Evolutionary conservation across 345 rosid species (phyloP), one percentile per base, ranked within the genome.

Genomic region (Lumnitzera littorea): DNA sequence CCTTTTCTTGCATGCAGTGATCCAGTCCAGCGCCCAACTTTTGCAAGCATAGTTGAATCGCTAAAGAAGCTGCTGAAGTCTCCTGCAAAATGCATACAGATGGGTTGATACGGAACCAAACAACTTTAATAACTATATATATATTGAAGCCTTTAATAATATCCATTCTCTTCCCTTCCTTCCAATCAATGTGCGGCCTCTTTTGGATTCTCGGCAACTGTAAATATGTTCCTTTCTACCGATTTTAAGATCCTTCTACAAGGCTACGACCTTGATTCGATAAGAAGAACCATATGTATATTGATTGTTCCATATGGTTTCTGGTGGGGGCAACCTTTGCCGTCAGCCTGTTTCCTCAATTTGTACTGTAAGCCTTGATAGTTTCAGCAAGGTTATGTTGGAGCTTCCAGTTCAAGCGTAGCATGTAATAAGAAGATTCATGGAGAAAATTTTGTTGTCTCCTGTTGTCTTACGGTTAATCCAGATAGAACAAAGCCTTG

Each of bases 51-150:
- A 51, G 96, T 92, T 1, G 78, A 77, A 17, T 67, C 87, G 10
- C 69, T 92, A 60, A 92, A 92, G 87, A 84, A 83, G 76, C 71
- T 89, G 74, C 72, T 87, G 54, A 92, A 92, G 66, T 87, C 98
- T 53, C 94, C 96, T 5, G 66, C 71, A 55, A 81, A 78, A 75
- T 60, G 75, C 70, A 81, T 84, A 58, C 82, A 81, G 70, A 85
- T 85, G 85, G 90, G 83, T 17, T 77, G 68, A 13, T 11, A 57
- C 48, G 62, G 29, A 24, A 13, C 55, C 43, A 36, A 36, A 9
- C 5, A 9, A 36, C 43, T 4, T 4, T 4, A 36, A 9, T 27
- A 27, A 27, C 10, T 36, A 4, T 36, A 36, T 5, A 36, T 36
- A 36, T 36, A 4, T 36, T 9, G 11, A 36, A 36, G 43, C 43